Evolutionary conservation across 495 filamentous ascomycete genomes (phyloP).

Genomic region (Trichoderma asperelloides): DNA sequence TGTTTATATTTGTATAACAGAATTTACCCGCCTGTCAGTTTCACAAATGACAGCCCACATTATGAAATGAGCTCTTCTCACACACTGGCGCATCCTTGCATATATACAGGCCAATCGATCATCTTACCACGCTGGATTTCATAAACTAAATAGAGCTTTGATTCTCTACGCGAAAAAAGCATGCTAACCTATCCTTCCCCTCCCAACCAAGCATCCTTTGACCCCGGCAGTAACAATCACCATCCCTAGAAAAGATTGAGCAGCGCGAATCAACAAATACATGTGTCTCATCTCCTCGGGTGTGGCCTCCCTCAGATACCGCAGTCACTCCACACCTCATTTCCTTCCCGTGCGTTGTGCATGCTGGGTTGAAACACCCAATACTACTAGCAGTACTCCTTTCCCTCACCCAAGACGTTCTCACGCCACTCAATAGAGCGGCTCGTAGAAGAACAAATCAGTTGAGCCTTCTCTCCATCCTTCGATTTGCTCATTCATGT

Average conservation of each 20-base stretch:
- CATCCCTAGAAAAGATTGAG: neutral
- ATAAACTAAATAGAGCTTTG: constrained; percentile 1
- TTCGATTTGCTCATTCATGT: neutral
- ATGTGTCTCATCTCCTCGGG: neutral
- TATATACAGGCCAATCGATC: neutral
- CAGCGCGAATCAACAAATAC: neutral
- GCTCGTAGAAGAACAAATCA: neutral
- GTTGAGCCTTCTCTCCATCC: neutral
- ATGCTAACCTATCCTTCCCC: neutral
- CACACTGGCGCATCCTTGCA: neutral
- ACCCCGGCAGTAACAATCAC: neutral
- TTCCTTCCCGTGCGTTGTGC: neutral
- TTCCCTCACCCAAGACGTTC: neutral
- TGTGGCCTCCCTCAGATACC: neutral
- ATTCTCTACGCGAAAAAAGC: constrained; percentile 2
- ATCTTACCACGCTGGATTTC: neutral
- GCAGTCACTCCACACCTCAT: neutral
- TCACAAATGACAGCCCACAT: neutral
- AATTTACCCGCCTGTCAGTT: too few relatives aligned
- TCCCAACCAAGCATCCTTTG: neutral
- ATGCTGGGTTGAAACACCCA: neutral
- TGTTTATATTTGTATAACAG: too few relatives aligned
- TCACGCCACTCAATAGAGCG: neutral
- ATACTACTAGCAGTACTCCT: neutral
- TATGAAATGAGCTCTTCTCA: neutral